phyloP scores from a whole-genome alignment of 495 filamentous ascomycete genomes.

The Immersiella caudata region DNA sequence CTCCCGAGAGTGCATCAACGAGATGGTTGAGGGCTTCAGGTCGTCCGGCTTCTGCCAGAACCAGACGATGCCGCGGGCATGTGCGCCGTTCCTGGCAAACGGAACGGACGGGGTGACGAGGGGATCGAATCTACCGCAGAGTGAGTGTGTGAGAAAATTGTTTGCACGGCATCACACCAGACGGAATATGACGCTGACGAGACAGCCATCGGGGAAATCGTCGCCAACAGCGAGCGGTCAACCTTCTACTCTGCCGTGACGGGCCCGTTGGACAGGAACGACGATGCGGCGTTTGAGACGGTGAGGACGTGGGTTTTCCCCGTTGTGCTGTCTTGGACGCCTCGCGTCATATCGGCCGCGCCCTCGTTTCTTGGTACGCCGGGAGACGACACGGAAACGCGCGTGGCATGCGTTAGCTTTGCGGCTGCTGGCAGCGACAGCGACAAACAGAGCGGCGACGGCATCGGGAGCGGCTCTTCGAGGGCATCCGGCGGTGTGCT shows the following conservation, averaged over 20 bases:
- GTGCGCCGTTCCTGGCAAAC: slow-evolving; percentile 11
- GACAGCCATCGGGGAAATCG: not conserved
- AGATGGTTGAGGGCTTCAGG: not conserved
- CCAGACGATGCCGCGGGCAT: slow-evolving; percentile 4
- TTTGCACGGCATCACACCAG: too few relatives aligned
- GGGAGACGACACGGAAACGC: not conserved
- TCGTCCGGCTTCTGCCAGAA: slow-evolving; percentile 11
- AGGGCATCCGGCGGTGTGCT: not conserved
- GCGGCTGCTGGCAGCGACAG: slow-evolving; percentile 3
- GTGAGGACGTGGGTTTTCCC: slow-evolving; percentile 11
- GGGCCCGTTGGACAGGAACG: not conserved
- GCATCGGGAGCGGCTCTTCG: not conserved
- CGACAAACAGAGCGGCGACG: not conserved
- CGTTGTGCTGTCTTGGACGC: slow-evolving; percentile 6
- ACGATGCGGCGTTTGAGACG: not conserved
- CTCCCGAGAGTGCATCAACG: not conserved
- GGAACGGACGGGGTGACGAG: slow-evolving; percentile 9
- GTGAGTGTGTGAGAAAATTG: too few relatives aligned
- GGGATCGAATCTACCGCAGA: not conserved
- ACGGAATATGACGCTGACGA: not conserved
- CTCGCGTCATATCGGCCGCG: not conserved
- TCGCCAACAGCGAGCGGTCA: not conserved
- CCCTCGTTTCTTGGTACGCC: not conserved
- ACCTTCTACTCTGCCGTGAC: slow-evolving; percentile 4
- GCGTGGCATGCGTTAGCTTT: not conserved